Base-by-base conservation (phyloP, 2,329 filamentous ascomycete genomes). In the Pseudogymnoascus sp. region DNA sequence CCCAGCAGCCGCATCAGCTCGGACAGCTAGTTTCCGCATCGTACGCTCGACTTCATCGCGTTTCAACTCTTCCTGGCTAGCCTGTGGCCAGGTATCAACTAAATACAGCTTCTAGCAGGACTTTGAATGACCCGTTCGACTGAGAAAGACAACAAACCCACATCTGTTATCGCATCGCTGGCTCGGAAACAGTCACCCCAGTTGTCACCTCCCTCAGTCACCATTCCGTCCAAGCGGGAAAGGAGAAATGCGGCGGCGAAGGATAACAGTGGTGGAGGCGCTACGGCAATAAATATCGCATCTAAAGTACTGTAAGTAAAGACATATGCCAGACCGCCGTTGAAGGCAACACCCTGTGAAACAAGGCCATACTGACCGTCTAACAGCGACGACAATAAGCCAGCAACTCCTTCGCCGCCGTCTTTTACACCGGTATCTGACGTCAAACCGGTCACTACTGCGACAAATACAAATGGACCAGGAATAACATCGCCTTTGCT, bases 81-180 rank as follows among this genome's bases (percentile, higher is more conserved):
- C 29, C 50, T 33, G 46, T 53, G 7, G 50, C 26, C 29, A 56
- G 50, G 29, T 56, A 10, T 56, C 11, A 13, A 19, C 10, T 56
- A 33, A 33, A 56, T 33, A 56, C 50, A 56, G 50, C 50, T 56
- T 56, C 50, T 56, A 56, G 9, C 64, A 67, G 15, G 38, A 35
- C 31, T 70, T 73, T 75, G 70, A 73, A 75, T 75, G 73, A 71
- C 72, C 70, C 69, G 71, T 67, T 72, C 73, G 70, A 67, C 68
- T 63, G 72, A 74, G 59, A 68, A 72, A 69, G 70, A 74, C 64
- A 68, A 23, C 37, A 70, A 61, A 59, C 67, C 67, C 46, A 66
- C 60, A 26, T 65, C 69, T 35, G 65, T 59, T 63, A 64, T 64
- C 60, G 67, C 60, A 46, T 64, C 66, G 31, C 66, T 67, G 29